Evolutionary conservation across 352 stramenopile genomes (phyloP).

Genomic region (Globisporangium apiculatum): DNA sequence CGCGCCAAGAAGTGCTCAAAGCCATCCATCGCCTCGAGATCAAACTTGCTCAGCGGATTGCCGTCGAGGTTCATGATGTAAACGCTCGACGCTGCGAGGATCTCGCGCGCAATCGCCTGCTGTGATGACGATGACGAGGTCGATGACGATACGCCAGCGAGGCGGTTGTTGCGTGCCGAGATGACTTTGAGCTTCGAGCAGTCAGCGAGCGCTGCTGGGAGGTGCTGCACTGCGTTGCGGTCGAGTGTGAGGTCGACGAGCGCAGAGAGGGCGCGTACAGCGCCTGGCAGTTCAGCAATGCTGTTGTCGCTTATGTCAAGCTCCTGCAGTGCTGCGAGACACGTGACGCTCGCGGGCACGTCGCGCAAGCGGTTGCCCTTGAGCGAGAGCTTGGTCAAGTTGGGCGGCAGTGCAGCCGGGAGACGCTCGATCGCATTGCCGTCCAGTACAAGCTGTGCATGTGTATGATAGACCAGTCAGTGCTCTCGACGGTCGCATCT

Average conservation of each 20-base stretch:
- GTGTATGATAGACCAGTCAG: no score
- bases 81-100: slow-evolving; percentile 51
- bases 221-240: slow-evolving; percentile 34
- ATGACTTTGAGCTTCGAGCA: slow-evolving; percentile 73
- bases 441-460: slow-evolving; percentile 56
- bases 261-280: slow-evolving; percentile 36
- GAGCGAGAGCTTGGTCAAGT: slow-evolving; percentile 72
- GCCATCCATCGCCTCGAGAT: slow-evolving; percentile 72
- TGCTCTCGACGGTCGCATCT: no score
- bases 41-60: slow-evolving; percentile 73
- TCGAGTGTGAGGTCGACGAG: slow-evolving; percentile 69
- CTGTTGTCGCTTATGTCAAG: slow-evolving; percentile 65
- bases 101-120: slow-evolving; percentile 47
- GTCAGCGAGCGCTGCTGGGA: slow-evolving; percentile 39
- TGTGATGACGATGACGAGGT: slow-evolving; percentile 5
- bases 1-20: slow-evolving; percentile 66
- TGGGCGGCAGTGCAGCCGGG: slow-evolving; percentile 45
- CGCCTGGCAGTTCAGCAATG: slow-evolving; percentile 31
- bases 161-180: slow-evolving; percentile 48
- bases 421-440: slow-evolving; percentile 60
- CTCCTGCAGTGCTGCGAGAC: slow-evolving; percentile 50
- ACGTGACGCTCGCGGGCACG: slow-evolving; percentile 39
- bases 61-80: slow-evolving; percentile 81
- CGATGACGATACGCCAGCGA: slow-evolving; percentile 16
- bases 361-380: slow-evolving; percentile 44